Evolutionary conservation across 2,329 filamentous ascomycete genomes (phyloP), one percentile per base, ranked within the genome.

Genomic region (Domatiomyces catenatus): DNA sequence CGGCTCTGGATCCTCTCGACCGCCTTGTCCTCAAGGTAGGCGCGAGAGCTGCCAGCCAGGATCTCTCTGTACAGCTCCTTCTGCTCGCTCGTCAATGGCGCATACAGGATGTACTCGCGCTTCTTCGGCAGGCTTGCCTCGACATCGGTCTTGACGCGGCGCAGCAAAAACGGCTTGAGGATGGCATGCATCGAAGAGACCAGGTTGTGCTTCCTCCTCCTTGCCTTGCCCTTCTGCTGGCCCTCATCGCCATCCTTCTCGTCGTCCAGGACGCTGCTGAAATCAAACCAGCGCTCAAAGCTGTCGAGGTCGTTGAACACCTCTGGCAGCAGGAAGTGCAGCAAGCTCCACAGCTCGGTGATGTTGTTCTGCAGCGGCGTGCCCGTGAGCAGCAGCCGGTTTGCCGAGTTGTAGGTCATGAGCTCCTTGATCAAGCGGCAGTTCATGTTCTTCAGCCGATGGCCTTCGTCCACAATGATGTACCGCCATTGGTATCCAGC

Each of bases 401-500:
- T 95, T 0, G 89, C 87, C 0, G 90, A 96, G 20, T 83, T 81
- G 61, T 96, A 96, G 0, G 84, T 83, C 56, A 92, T 80, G 0
- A 98, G 70, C 58, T 94, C 87, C 46, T 86, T 83, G 56, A 96
- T 94, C 0, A 98, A 73, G 52, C 86, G 85, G 26, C 90, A 93
- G 47, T 96, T 89, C 55, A 94, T 83, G 57, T 98, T 98, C 71
- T 98, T 98, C 75, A 98, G 81, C 1, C 92, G 83, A 63, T 98
- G 92, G 0, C 92, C 92, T 68, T 98, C 92, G 59, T 98, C 90
- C 81, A 98, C 94, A 58, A 98, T 92, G 61, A 98, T 95, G 59
- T 94, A 95, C 49, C 93, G 87, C 92, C 92, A 98, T 36, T 88
- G 83, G 51, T 94, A 90, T 51, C 84, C 83, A 0, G 81, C 80